Conservation (phyloP, 345 rosid genomes). For the Noccaea bulbosa region DNA sequence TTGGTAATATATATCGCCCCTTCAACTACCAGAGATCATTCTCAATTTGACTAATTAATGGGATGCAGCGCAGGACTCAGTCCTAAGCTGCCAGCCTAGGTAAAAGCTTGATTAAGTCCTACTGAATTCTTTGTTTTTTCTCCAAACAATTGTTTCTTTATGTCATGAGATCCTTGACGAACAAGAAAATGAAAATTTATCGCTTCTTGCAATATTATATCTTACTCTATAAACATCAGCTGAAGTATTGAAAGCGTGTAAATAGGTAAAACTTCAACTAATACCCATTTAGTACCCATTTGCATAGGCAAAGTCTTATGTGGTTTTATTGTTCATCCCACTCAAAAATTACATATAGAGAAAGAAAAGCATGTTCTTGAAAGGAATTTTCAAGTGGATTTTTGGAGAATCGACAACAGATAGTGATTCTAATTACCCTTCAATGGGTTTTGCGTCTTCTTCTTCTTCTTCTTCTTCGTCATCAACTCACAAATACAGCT, state of each 20-base stretch:
- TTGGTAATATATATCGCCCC: no score
- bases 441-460: background rate
- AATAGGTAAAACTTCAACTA: background rate
- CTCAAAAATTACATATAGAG: background rate
- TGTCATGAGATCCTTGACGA: background rate
- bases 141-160: background rate
- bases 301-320: background rate
- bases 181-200: background rate
- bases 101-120: no score
- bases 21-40: no score
- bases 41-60: no score
- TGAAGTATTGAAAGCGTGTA: background rate
- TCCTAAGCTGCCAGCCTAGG: no score
- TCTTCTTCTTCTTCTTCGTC: slow-evolving; percentile 12
- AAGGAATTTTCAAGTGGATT: background rate
- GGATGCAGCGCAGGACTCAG: no score
- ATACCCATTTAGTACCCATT: no score
- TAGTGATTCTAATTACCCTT: background rate
- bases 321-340: no score
- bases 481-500: background rate
- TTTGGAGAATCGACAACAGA: background rate
- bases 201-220: background rate
- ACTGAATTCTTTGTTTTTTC: no score
- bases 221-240: background rate
- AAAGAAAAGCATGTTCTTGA: slow-evolving; percentile 1